Evolutionary conservation across 148 eudicot species (phyloP).

Genomic region (Rheum nobile): DNA sequence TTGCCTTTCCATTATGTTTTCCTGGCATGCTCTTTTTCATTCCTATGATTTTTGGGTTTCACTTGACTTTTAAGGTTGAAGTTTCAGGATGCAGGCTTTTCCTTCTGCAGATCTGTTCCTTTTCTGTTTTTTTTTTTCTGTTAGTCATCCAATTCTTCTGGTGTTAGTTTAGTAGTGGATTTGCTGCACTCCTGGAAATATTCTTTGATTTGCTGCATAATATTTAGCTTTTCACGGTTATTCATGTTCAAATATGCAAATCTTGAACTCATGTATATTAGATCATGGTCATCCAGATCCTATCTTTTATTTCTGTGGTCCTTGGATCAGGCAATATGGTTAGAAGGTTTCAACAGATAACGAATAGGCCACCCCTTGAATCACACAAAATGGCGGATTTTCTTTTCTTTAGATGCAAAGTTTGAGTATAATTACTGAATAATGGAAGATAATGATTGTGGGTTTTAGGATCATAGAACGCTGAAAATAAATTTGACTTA

Average conservation of each 20-base stretch:
- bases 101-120: neutral
- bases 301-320: neutral
- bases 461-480: too few relatives aligned
- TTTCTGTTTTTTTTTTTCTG: neutral
- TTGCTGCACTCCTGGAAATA: neutral
- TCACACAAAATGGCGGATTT: neutral
- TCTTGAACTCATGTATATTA: neutral
- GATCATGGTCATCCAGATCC: neutral
- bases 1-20: neutral
- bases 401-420: too few relatives aligned
- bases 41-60: neutral
- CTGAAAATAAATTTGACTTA: too few relatives aligned
- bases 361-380: neutral
- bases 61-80: neutral
- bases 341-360: neutral
- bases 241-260: neutral
- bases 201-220: neutral
- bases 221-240: neutral
- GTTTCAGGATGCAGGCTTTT: neutral
- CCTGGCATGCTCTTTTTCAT: neutral
- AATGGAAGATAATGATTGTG: too few relatives aligned
- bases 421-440: too few relatives aligned
- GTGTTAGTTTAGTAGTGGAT: neutral
- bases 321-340: neutral
- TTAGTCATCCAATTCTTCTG: neutral